phyloP scores from a whole-genome alignment of 768 basidiomycete species.

The Paxillus involutus region DNA sequence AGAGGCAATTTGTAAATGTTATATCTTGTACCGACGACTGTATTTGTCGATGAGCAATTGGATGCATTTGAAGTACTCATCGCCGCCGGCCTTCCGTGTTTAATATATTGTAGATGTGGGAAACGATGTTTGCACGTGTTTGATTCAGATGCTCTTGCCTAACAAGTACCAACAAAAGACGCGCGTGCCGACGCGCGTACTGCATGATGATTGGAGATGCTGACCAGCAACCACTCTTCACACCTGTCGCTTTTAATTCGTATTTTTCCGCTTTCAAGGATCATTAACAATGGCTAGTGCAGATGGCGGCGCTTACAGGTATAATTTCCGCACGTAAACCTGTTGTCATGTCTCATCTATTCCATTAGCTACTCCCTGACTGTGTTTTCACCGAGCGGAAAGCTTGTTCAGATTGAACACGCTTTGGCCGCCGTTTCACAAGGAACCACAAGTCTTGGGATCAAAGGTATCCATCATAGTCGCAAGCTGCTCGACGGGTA shows the following conservation, averaged over 20 bases:
- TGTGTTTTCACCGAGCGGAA: slow-evolving; percentile 98
- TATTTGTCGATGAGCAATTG: background rate
- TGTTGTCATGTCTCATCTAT: slow-evolving; percentile 18
- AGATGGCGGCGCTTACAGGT: slow-evolving; percentile 83
- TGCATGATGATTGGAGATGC: background rate
- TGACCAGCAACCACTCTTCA: slow-evolving; percentile 12
- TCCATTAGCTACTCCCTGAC: slow-evolving; percentile 90
- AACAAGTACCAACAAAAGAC: slow-evolving; percentile 27
- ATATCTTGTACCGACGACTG: background rate
- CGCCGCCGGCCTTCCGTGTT: no score
- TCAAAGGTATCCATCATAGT: slow-evolving; percentile 73
- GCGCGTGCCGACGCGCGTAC: slow-evolving; percentile 32
- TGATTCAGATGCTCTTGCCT: slow-evolving; percentile 5
- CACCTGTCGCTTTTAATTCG: slow-evolving; percentile 20
- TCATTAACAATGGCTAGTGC: slow-evolving; percentile 66
- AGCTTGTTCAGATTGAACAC: slow-evolving; percentile 99
- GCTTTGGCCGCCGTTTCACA: slow-evolving; percentile 94
- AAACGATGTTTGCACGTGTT: slow-evolving; percentile 20
- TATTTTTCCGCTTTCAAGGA: slow-evolving; percentile 10
- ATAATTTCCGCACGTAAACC: slow-evolving; percentile 16
- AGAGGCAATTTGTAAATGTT: background rate
- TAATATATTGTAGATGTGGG: no score
- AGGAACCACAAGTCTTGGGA: slow-evolving; percentile 95
- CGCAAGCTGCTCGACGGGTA: slow-evolving; percentile 22
- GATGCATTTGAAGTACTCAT: background rate